phyloP scores from a whole-genome alignment of 2,329 filamentous ascomycete genomes.

The Fusarium nurragi region DNA sequence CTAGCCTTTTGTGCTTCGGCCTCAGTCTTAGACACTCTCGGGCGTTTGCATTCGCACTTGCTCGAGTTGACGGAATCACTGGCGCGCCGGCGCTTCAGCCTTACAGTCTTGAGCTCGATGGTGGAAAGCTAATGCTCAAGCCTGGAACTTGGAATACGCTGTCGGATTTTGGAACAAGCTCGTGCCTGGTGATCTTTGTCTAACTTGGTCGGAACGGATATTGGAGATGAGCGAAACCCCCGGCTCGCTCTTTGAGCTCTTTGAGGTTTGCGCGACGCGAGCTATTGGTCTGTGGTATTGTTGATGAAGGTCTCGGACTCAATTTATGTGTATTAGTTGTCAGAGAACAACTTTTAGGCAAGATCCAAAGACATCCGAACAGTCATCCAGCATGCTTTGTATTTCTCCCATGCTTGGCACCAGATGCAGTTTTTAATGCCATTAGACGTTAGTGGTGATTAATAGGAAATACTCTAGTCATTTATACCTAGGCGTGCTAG shows the following conservation, averaged over 20 bases:
- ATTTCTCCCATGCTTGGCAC: no score
- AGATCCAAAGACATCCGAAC: no score
- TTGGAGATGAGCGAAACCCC: background rate
- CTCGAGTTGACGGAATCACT: background rate
- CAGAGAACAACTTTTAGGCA: no score
- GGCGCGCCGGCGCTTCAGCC: slow-evolving; percentile 5
- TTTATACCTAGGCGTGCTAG: no score
- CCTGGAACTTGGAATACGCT: background rate
- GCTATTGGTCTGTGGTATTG: background rate
- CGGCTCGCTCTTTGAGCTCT: background rate
- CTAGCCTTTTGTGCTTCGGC: background rate
- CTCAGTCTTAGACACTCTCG: background rate
- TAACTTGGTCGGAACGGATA: background rate
- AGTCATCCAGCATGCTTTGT: no score
- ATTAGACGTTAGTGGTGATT: no score
- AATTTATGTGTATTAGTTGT: no score
- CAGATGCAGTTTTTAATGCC: no score
- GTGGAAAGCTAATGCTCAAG: background rate
- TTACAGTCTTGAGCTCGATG: background rate
- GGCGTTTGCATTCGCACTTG: slow-evolving; percentile 2
- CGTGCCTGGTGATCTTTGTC: background rate
- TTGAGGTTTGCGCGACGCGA: background rate
- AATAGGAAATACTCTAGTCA: no score
- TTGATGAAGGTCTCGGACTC: no score
- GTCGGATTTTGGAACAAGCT: background rate